Evolutionary conservation across 768 basidiomycete species (phyloP).

Genomic region (Termitomyces sp.): DNA sequence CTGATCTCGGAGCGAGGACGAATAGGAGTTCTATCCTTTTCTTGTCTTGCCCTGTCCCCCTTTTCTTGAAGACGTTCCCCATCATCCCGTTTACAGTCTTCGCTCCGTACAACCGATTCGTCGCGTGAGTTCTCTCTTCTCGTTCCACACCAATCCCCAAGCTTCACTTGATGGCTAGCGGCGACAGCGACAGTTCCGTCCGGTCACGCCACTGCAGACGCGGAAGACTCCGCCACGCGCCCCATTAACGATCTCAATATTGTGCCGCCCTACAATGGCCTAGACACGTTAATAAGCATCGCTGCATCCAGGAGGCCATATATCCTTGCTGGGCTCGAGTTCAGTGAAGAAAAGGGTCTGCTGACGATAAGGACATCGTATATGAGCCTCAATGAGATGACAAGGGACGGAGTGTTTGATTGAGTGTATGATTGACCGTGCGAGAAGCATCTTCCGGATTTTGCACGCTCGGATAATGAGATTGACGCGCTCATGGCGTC

Average conservation of each 20-base stretch:
- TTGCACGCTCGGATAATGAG: conserved; percentile 19
- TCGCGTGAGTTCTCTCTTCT: conserved; percentile 15
- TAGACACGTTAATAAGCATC: conserved; percentile 27
- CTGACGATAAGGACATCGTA: conserved; percentile 26
- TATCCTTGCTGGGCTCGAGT: conserved; percentile 24
- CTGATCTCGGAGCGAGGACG: conserved; percentile 22
- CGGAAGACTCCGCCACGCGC: conserved; percentile 26
- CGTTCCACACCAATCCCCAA: not conserved
- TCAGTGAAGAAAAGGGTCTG: conserved; percentile 18
- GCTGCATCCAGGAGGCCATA: conserved; percentile 30
- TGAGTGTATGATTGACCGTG: too few species aligned
- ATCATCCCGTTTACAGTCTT: too few species aligned
- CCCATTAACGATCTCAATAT: conserved; percentile 22
- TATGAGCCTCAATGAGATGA: conserved; percentile 20
- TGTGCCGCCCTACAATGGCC: conserved; percentile 15
- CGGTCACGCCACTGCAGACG: conserved; percentile 23
- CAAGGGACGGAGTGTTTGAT: conserved; percentile 22
- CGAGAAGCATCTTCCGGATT: conserved; percentile 25
- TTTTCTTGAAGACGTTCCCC: too few species aligned
- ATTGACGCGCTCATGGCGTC: conserved; percentile 24
- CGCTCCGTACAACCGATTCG: conserved; percentile 18
- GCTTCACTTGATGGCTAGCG: conserved; percentile 20
- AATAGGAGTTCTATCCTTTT: too few species aligned
- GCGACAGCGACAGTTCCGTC: conserved; percentile 25
- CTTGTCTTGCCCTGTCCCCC: too few species aligned